Conservation (phyloP, 2,329 filamentous ascomycete genomes). For the Uncinocarpus reesii region DNA sequence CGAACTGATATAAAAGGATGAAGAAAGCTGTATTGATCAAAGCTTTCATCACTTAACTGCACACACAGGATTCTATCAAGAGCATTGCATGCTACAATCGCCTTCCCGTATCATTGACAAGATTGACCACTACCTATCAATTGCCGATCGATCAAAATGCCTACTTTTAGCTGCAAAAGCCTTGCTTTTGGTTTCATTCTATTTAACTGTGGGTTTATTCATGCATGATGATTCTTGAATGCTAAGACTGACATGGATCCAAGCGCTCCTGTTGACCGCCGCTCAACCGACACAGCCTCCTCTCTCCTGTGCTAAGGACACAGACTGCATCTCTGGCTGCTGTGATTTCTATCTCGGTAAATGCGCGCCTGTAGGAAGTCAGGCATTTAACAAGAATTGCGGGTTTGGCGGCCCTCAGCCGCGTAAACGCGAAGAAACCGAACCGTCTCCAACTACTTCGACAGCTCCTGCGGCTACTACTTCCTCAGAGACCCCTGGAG, state of each 20-base stretch:
- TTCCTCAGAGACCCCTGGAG: too few relatives aligned
- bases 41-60: too few relatives aligned
- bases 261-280: not conserved
- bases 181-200: slow-evolving; percentile 6
- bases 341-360: slow-evolving; percentile 23
- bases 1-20: too few relatives aligned
- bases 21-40: too few relatives aligned
- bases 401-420: slow-evolving; percentile 18
- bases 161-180: not conserved
- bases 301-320: slow-evolving; percentile 20
- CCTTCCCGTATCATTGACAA: not conserved
- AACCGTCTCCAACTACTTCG: not conserved
- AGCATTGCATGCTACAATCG: not conserved
- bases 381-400: slow-evolving; percentile 22
- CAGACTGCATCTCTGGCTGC: slow-evolving; percentile 22
- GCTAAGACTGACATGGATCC: not conserved
- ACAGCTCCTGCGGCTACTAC: not conserved
- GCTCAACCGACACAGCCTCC: slow-evolving; percentile 17
- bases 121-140: too few relatives aligned
- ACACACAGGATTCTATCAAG: too few relatives aligned
- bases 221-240: not conserved
- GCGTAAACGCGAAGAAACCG: not conserved
- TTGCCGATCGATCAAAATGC: slow-evolving; percentile 1
- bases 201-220: slow-evolving; percentile 10
- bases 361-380: slow-evolving; percentile 21